Evolutionary conservation across 2,329 filamentous ascomycete genomes (phyloP).

Genomic region (Verruconis gallopava): DNA sequence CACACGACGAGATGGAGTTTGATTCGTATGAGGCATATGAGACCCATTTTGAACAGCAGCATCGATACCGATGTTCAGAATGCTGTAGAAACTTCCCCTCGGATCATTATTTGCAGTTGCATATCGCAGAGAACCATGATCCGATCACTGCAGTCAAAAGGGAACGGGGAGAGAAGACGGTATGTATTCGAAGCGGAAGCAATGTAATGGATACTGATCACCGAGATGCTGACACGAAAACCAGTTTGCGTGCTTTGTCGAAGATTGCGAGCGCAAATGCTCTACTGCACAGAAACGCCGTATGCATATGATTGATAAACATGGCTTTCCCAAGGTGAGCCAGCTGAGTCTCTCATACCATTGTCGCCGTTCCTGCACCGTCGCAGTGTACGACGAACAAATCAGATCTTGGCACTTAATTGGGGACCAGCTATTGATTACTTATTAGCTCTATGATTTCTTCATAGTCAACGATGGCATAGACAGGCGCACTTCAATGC

Average conservation of each 20-base stretch:
- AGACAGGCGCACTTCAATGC: conserved; percentile 67
- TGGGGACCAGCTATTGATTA: background rate
- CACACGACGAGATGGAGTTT: conserved; percentile 64
- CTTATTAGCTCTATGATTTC: conserved; percentile 61
- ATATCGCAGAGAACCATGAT: conserved; percentile 88
- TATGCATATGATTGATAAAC: conserved; percentile 86
- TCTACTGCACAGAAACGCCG: conserved; percentile 71
- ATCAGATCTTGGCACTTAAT: no score
- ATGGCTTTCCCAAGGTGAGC: conserved; percentile 62
- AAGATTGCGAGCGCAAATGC: conserved; percentile 76
- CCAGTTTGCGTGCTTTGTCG: conserved; percentile 79
- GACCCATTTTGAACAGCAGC: conserved; percentile 66
- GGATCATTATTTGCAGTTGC: conserved; percentile 62
- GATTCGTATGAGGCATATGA: conserved; percentile 69
- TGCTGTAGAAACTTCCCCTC: conserved; percentile 85
- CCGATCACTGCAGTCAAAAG: conserved; percentile 57
- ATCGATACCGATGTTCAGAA: conserved; percentile 73
- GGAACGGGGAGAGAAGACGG: conserved; percentile 76
- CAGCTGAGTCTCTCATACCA: background rate
- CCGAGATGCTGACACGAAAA: no score
- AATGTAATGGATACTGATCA: no score
- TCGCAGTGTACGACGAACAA: no score
- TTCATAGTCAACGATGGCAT: conserved; percentile 80
- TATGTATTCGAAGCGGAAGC: no score
- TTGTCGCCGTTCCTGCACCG: no score